Conservation (phyloP, 768 basidiomycete genomes). For the Serendipita vermifera region DNA sequence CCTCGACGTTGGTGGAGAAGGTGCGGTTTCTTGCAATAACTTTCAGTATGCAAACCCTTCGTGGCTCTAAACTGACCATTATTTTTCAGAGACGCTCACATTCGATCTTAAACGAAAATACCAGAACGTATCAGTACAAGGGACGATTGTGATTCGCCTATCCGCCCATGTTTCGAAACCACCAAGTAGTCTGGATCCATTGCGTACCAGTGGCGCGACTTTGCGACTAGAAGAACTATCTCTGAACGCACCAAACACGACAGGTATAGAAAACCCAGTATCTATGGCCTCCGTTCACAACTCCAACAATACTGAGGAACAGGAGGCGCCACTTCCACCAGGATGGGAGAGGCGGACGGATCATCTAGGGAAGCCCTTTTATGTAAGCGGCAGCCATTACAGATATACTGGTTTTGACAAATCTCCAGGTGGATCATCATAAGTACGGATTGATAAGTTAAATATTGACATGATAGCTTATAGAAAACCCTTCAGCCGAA, state of each 20-base stretch:
- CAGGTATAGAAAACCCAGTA: too few species aligned
- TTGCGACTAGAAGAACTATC: constrained; percentile 27
- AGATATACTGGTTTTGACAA: too few species aligned
- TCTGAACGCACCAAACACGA: not conserved
- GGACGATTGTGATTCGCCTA: constrained; percentile 58
- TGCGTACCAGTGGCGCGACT: constrained; percentile 47
- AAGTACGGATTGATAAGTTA: too few species aligned
- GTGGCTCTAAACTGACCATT: constrained; percentile 23
- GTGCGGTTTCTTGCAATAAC: constrained; percentile 20
- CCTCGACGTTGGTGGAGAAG: constrained; percentile 27
- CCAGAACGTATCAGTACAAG: constrained; percentile 68
- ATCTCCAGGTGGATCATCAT: too few species aligned
- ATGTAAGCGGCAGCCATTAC: too few species aligned
- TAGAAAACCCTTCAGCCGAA: too few species aligned
- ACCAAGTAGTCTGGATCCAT: constrained; percentile 65
- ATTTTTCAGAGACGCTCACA: constrained; percentile 57
- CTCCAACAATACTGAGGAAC: too few species aligned
- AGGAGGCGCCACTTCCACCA: too few species aligned
- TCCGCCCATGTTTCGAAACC: constrained; percentile 21
- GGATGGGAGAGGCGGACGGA: too few species aligned
- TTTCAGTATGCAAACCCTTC: not conserved
- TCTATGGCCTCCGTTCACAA: too few species aligned
- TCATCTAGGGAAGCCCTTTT: too few species aligned
- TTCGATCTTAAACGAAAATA: constrained; percentile 59
- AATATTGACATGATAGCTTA: too few species aligned